Base-by-base conservation (phyloP, 2,329 filamentous ascomycete genomes). In the Neoarthrinium moseri region DNA sequence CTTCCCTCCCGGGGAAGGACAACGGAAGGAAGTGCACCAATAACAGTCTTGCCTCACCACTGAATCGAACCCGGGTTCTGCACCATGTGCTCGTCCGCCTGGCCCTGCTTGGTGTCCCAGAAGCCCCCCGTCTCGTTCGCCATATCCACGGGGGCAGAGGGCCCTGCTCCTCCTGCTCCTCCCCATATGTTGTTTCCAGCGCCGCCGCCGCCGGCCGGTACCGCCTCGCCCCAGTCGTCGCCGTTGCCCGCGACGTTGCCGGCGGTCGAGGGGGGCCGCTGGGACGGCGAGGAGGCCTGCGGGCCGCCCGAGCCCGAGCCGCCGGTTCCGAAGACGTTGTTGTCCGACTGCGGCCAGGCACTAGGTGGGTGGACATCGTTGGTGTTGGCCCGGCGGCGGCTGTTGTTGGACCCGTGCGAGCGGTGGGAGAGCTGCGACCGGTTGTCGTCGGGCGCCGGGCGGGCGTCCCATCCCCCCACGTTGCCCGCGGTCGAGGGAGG, bases 41-140 rank as follows among this genome's bases (percentile, higher is more conserved):
- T 20, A 20, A 35, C 7, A 35, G 8, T 35, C 33, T 18, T 18
- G 33, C 12, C 17, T 20, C 33, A 32, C 3, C n/a, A n/a, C n/a
- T n/a, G n/a, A n/a, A 32, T 32, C 13, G 22, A 12, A 35, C 8
- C 7, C 22, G 7, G 20, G 33, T 10, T 22, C 22, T 6, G 20
- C 33, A 20, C 13, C 18, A 17, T 11, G 6, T 39, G 17, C 21
- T n/a, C 13, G 18, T 41, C 26, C 17, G 17, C 24, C 27, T 39
- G 21, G 8, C n/a, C 43, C 47, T 37, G 29, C 35, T 49, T 45
- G 22, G 18, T 34, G 2, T 48, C 33, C 37, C 41, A 51, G 20
- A 23, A 43, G n/a, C 26, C 20, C 13, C 32, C 23, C 8, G 32
- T 34, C 11, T 12, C 8, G 26, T 43, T 29, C 21, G 43, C 35